phyloP scores from a whole-genome alignment of 106 monocot species.

The Phalaenopsis equestris region DNA sequence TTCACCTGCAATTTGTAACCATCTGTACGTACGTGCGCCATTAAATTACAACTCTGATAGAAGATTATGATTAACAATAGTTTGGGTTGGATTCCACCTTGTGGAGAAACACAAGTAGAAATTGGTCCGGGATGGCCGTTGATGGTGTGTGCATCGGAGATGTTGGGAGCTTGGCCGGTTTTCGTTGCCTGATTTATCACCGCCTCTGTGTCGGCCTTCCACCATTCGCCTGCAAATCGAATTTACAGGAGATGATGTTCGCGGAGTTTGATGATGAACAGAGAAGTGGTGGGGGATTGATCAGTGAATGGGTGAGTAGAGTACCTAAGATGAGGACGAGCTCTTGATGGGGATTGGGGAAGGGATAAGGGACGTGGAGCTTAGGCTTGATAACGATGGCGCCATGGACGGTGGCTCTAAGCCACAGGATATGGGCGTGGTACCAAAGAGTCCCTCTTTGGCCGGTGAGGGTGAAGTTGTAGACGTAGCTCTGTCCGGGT shows the following conservation, averaged over 20 bases:
- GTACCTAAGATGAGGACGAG: conserved; percentile 30
- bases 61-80: background rate
- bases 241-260: background rate
- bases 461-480: conserved; percentile 58
- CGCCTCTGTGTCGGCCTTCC: conserved; percentile 37
- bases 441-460: conserved; percentile 52
- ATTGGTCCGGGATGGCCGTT: conserved; percentile 31
- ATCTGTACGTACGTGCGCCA: conserved; percentile 11
- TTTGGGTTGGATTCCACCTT: background rate
- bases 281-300: background rate
- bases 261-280: background rate
- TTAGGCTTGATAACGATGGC: conserved; percentile 55
- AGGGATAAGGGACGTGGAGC: conserved; percentile 46
- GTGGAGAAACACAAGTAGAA: conserved; percentile 12
- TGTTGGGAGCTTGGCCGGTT: conserved; percentile 26
- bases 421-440: conserved; percentile 59
- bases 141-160: conserved; percentile 38
- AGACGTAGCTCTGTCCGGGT: conserved; percentile 35
- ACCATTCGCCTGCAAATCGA: conserved; percentile 37
- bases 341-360: conserved; percentile 41
- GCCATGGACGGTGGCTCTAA: conserved; percentile 51
- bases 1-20: conserved; percentile 27
- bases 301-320: too few species aligned
- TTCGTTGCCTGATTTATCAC: conserved; percentile 27
- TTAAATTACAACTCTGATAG: background rate